Evolutionary conservation across 495 filamentous ascomycete genomes (phyloP).

Genomic region (Trichocladium uniseriatum): DNA sequence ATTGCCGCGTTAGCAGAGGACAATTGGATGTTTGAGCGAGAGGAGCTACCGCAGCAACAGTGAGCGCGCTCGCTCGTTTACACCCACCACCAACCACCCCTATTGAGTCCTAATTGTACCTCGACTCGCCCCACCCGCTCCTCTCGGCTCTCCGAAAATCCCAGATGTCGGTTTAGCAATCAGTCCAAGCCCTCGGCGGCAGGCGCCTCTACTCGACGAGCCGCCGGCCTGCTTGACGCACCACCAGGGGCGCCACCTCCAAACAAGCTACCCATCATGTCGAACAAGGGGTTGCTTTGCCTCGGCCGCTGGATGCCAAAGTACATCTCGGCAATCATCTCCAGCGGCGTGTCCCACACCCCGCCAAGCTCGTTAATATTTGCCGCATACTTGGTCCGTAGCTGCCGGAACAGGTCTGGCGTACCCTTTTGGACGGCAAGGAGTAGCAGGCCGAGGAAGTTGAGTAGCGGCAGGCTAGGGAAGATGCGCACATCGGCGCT

Average conservation of each 20-base stretch:
- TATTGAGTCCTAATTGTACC: background rate
- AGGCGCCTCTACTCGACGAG: constrained; percentile 40
- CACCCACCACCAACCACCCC: no score
- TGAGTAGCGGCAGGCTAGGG: constrained; percentile 79
- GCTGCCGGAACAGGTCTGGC: constrained; percentile 68
- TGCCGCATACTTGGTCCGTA: constrained; percentile 69
- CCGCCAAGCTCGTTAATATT: constrained; percentile 62
- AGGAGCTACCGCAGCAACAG: constrained; percentile 38
- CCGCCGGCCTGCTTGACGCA: constrained; percentile 32
- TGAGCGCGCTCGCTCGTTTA: background rate
- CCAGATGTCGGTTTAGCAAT: background rate
- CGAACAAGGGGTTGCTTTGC: constrained; percentile 81
- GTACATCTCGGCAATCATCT: constrained; percentile 90
- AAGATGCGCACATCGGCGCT: constrained; percentile 71
- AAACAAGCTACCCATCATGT: constrained; percentile 96
- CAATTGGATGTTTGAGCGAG: constrained; percentile 84
- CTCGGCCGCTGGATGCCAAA: constrained; percentile 87
- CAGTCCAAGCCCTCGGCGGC: constrained; percentile 46
- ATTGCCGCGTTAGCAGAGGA: constrained; percentile 69
- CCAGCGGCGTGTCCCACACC: constrained; percentile 75
- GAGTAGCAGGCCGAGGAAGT: constrained; percentile 79
- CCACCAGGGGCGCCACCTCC: constrained; percentile 51
- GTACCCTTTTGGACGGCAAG: constrained; percentile 74
- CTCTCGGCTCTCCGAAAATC: no score
- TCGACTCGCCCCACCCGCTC: background rate